Evolutionary conservation across 306 rosid species (phyloP).

Genomic region (Cicer pinnatifidum): DNA sequence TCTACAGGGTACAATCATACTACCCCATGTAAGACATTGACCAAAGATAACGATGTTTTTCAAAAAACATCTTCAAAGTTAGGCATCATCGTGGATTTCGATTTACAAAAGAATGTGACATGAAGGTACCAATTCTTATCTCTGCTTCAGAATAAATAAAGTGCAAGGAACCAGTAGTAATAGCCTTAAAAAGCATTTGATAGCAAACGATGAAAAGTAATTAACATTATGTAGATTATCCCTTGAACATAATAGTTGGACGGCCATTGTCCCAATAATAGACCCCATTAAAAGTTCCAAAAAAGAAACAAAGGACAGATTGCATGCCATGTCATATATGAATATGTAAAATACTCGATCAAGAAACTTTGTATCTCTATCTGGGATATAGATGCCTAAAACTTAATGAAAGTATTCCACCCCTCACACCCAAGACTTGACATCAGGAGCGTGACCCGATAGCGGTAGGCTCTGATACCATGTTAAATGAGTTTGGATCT

Average conservation of each 20-base stretch:
- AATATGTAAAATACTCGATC: slow-evolving; percentile 3
- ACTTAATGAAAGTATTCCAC: slow-evolving; percentile 26
- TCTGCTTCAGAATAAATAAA: slow-evolving; percentile 20
- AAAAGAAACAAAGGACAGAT: slow-evolving; percentile 7
- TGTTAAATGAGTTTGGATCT: too few relatives aligned
- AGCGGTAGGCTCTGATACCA: too few relatives aligned
- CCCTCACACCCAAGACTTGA: too few relatives aligned
- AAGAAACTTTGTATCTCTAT: background rate
- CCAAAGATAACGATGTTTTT: slow-evolving; percentile 5
- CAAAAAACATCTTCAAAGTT: background rate
- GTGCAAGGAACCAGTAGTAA: background rate
- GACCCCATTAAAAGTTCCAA: background rate
- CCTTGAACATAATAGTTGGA: slow-evolving; percentile 33
- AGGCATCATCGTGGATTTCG: slow-evolving; percentile 30
- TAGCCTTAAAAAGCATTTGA: slow-evolving; percentile 20
- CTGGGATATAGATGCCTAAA: slow-evolving; percentile 5
- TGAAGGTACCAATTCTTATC: slow-evolving; percentile 10
- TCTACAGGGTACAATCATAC: slow-evolving; percentile 58
- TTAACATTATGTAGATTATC: slow-evolving; percentile 26
- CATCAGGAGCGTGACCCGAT: too few relatives aligned
- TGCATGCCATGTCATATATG: slow-evolving; percentile 1
- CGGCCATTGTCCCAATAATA: slow-evolving; percentile 1
- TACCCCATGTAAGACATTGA: slow-evolving; percentile 36
- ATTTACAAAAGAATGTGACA: slow-evolving; percentile 23
- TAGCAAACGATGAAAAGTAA: background rate